phyloP scores from a whole-genome alignment of 208 protist genomes.

The Novymonas esmeraldas region DNA sequence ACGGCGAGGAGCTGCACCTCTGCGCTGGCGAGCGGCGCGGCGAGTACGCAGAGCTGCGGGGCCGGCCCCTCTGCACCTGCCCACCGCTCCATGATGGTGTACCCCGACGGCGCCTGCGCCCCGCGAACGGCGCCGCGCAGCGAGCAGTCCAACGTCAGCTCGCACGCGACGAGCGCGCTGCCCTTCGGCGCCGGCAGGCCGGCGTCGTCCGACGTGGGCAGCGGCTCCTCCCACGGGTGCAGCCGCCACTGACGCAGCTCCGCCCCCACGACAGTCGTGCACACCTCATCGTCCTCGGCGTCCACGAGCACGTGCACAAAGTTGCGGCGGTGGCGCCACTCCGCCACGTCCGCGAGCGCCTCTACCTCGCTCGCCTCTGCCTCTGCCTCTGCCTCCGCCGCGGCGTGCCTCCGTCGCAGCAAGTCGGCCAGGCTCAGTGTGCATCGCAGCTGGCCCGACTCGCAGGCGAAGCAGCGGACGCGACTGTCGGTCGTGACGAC shows the following conservation, averaged over 20 bases:
- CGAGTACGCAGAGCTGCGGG: neutral
- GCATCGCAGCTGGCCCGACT: constrained; percentile 53
- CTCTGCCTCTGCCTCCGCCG: neutral
- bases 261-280: constrained; percentile 36
- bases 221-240: constrained; percentile 17
- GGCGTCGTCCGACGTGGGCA: neutral
- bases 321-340: constrained; percentile 29
- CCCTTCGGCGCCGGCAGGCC: neutral
- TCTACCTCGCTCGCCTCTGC: neutral
- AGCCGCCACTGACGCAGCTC: constrained; percentile 35
- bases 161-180: neutral
- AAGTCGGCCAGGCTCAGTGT: constrained; percentile 41
- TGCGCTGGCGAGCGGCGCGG: neutral
- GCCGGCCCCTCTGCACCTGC: neutral
- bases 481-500: constrained; percentile 66
- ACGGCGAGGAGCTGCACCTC: constrained; percentile 29
- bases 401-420: constrained; percentile 14
- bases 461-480: constrained; percentile 71
- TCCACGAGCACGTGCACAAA: constrained; percentile 46
- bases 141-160: constrained; percentile 12
- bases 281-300: constrained; percentile 45
- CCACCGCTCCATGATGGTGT: constrained; percentile 20
- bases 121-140: neutral
- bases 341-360: neutral
- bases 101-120: neutral